These are phyloP conservation scores for Eragrostis curvula DNA, from an alignment of 176 grass and related monocot genomes.

Conservation along the genomic window DNA sequence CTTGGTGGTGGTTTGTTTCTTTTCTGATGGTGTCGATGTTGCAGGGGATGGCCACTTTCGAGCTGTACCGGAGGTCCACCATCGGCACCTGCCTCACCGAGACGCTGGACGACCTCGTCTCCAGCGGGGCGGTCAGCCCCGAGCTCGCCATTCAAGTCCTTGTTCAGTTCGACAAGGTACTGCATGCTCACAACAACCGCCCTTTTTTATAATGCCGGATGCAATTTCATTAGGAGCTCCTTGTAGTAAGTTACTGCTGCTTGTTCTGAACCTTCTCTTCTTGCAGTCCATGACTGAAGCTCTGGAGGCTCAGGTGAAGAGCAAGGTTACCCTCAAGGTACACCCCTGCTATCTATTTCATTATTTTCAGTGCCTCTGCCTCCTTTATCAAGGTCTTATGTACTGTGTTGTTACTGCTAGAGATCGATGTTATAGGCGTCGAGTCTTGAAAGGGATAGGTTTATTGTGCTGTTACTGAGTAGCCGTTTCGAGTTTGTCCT, in stretches of 20 bases:
- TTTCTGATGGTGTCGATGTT: not conserved
- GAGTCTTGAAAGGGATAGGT: too few relatives aligned
- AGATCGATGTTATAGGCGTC: too few relatives aligned
- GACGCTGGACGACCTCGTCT: conserved; percentile 83
- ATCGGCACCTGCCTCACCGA: conserved; percentile 83
- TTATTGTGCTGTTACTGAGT: too few relatives aligned
- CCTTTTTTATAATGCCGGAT: too few relatives aligned
- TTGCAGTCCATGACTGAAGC: conserved; percentile 76
- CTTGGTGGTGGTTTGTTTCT: not conserved
- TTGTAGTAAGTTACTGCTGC: too few relatives aligned
- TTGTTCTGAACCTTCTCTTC: conserved; percentile 21
- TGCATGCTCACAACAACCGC: not conserved
- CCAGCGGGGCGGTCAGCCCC: conserved; percentile 57
- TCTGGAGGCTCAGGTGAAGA: conserved; percentile 78
- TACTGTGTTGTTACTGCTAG: not conserved
- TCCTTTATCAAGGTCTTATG: not conserved
- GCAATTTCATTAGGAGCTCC: too few relatives aligned
- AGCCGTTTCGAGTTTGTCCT: not conserved
- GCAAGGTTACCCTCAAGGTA: conserved; percentile 81
- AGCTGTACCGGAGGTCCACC: conserved; percentile 76
- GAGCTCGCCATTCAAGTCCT: conserved; percentile 89
- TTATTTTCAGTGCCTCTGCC: not conserved
- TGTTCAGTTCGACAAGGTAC: conserved; percentile 90
- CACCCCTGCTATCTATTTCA: not conserved
- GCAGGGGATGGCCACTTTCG: conserved; percentile 66